These are phyloP conservation scores for Rhizophlyctis rosea DNA, from an alignment of 192 early-diverging fungal species.

Conservation along the genomic window DNA sequence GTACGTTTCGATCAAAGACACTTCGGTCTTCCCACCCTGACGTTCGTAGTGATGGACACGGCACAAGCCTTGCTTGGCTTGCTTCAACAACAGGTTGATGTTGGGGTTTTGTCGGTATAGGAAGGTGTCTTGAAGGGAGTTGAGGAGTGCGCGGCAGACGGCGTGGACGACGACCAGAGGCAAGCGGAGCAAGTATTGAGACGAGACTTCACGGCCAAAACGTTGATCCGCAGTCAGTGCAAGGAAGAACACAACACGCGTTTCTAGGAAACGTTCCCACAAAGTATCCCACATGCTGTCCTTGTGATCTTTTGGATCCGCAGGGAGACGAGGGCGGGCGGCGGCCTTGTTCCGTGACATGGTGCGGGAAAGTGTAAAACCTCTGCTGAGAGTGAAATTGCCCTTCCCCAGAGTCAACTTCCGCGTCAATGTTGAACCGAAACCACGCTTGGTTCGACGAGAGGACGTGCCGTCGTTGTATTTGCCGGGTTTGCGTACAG, in stretches of 20 bases:
- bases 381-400: background rate
- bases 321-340: no score
- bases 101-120: conserved; percentile 17
- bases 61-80: conserved; percentile 9
- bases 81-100: conserved; percentile 9
- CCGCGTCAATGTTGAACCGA: no score
- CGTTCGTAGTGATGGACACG: conserved; percentile 4
- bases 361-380: background rate
- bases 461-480: no score
- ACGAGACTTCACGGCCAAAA: conserved; percentile 36
- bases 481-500: no score
- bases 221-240: conserved; percentile 37
- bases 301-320: no score
- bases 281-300: no score
- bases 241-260: conserved; percentile 23
- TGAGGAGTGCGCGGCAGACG: conserved; percentile 7
- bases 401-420: background rate
- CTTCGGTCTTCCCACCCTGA: background rate
- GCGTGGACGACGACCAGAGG: conserved; percentile 4
- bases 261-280: conserved; percentile 17
- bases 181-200: conserved; percentile 13
- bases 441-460: no score
- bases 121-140: background rate
- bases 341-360: no score
- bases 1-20: conserved; percentile 21